These are phyloP conservation scores for Physocladia obscura DNA, from an alignment of 192 early-diverging fungal species.

Conservation along the genomic window DNA sequence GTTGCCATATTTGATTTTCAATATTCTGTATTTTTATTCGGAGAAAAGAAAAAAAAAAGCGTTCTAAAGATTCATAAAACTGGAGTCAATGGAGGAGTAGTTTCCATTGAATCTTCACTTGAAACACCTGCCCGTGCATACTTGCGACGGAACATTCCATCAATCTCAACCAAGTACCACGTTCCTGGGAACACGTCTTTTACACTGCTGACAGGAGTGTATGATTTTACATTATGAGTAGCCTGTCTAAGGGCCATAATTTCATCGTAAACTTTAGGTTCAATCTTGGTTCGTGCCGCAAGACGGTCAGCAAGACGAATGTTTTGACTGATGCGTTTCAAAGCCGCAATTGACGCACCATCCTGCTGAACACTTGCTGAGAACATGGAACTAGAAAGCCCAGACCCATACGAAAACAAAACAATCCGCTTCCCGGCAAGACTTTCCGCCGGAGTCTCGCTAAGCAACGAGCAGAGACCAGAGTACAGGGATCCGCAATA, in stretches of 20 bases:
- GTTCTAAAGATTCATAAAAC: neutral
- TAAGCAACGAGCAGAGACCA: conserved; percentile 76
- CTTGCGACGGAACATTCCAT: conserved; percentile 86
- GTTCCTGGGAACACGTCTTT: conserved; percentile 72
- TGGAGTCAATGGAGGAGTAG: conserved; percentile 6
- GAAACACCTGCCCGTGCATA: conserved; percentile 48
- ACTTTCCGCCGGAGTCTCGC: conserved; percentile 66
- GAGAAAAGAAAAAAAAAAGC: conserved; percentile 1
- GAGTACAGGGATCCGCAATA: conserved; percentile 78
- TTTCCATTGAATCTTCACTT: neutral
- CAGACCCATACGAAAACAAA: conserved; percentile 95
- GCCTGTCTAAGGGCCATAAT: conserved; percentile 86
- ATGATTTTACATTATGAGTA: conserved; percentile 79
- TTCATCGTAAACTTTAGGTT: conserved; percentile 74
- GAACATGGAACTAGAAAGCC: conserved; percentile 91
- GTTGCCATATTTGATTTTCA: neutral
- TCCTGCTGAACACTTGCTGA: conserved; percentile 78
- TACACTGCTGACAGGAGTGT: conserved; percentile 68
- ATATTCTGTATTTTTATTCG: neutral
- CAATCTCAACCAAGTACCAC: conserved; percentile 87
- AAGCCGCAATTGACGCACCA: conserved; percentile 57
- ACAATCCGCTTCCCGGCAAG: conserved; percentile 82
- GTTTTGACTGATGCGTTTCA: conserved; percentile 24
- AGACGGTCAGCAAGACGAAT: conserved; percentile 74
- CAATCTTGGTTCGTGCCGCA: conserved; percentile 68